A percentile compares a stretch with the other conserved stretches of the same genome.
phyloP scores from a whole-genome alignment of 2,329 filamentous ascomycete species.

The Aspergillus clavatus region DNA sequence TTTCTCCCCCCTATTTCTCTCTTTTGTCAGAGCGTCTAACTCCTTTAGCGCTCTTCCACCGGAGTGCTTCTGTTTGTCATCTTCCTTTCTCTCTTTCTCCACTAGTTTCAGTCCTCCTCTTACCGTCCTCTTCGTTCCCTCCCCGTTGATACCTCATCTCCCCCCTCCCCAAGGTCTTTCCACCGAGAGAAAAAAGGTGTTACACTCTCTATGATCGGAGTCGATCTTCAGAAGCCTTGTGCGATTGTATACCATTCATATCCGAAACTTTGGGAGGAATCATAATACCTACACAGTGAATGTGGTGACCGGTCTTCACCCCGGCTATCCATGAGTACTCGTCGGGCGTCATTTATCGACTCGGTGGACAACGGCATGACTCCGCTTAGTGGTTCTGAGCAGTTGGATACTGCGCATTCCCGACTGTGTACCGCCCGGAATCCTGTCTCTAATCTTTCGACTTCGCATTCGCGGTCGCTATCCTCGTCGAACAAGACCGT shows the following conservation, averaged over 20 bases:
- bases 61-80: neutral
- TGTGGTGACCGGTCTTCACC: slow-evolving; percentile 14
- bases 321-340: slow-evolving; percentile 22
- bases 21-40: neutral
- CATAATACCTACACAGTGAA: too few species aligned
- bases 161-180: neutral
- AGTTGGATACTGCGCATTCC: slow-evolving; percentile 25
- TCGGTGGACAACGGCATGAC: slow-evolving; percentile 28
- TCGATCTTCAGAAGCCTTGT: slow-evolving; percentile 4
- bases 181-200: neutral
- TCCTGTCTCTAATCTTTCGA: slow-evolving; percentile 19
- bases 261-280: slow-evolving; percentile 13
- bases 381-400: slow-evolving; percentile 26
- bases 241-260: slow-evolving; percentile 7
- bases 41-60: neutral
- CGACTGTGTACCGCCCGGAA: slow-evolving; percentile 28
- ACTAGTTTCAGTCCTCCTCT: neutral
- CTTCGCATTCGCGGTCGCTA: slow-evolving; percentile 36
- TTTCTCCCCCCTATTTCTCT: neutral
- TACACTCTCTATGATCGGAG: slow-evolving; percentile 14
- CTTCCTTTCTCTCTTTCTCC: slow-evolving; percentile 3
- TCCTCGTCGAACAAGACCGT: slow-evolving; percentile 48
- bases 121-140: neutral
- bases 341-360: slow-evolving; percentile 24
- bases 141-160: neutral